Evolutionary conservation across 805 yeast genomes (phyloP).

Genomic region (Cyberlindnera saturnus): DNA sequence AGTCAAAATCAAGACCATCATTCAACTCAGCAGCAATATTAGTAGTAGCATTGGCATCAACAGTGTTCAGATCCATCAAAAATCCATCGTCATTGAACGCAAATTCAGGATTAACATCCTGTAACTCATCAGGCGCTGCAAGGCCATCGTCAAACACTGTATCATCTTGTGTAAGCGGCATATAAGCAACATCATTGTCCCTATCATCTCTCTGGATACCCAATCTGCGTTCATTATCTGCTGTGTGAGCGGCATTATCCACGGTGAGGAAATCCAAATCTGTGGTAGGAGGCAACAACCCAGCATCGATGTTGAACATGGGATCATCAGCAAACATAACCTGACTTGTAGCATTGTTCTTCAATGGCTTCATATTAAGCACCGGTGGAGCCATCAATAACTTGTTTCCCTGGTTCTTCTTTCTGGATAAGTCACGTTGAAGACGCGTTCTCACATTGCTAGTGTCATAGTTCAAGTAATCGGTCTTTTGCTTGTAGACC

Average conservation of each 20-base stretch:
- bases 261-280: slow-evolving; percentile 14
- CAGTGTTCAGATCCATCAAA: slow-evolving; percentile 12
- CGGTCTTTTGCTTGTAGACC: slow-evolving; percentile 42
- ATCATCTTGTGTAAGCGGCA: slow-evolving; percentile 2
- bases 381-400: slow-evolving; percentile 6
- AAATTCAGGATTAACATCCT: slow-evolving; percentile 17
- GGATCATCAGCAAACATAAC: slow-evolving; percentile 33
- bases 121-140: slow-evolving; percentile 9
- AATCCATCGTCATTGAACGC: slow-evolving; percentile 24
- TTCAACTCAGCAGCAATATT: slow-evolving; percentile 8
- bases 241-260: not conserved
- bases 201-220: slow-evolving; percentile 15
- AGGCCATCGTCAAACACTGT: slow-evolving; percentile 1
- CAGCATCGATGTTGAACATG: slow-evolving; percentile 28
- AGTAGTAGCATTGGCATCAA: slow-evolving; percentile 1
- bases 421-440: slow-evolving; percentile 16
- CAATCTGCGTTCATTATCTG: not conserved
- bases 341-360: not conserved
- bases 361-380: not conserved
- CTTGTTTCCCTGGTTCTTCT: slow-evolving; percentile 3
- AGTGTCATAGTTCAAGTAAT: slow-evolving; percentile 31
- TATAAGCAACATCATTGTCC: slow-evolving; percentile 9
- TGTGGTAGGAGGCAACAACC: slow-evolving; percentile 22
- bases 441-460: slow-evolving; percentile 18
- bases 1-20: slow-evolving; percentile 1